Evolutionary conservation across 345 rosid species (phyloP).

Genomic region (Populus alba): DNA sequence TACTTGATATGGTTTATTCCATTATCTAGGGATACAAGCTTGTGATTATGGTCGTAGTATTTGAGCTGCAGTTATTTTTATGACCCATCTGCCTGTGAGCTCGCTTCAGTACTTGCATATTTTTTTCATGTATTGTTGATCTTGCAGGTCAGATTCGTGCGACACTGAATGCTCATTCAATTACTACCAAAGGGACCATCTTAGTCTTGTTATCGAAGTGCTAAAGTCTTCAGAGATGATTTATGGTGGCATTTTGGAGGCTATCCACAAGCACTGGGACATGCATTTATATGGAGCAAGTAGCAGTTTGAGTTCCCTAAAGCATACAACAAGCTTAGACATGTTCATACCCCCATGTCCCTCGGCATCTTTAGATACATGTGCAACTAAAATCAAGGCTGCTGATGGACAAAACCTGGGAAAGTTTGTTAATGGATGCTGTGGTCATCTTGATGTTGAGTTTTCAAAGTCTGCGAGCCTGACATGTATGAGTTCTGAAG

Average conservation of each 20-base stretch:
- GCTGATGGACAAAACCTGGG: constrained; percentile 37
- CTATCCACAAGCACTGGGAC: constrained; percentile 65
- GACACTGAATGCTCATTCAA: constrained; percentile 42
- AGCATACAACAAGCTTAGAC: constrained; percentile 29
- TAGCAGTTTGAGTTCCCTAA: constrained; percentile 37
- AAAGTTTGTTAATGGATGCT: constrained; percentile 34
- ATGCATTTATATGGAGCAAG: constrained; percentile 35
- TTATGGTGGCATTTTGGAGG: constrained; percentile 52
- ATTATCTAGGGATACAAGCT: neutral
- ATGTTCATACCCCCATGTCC: constrained; percentile 9
- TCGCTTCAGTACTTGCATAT: constrained; percentile 11
- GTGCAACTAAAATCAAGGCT: constrained; percentile 25
- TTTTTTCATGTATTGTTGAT: constrained; percentile 13
- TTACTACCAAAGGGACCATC: constrained; percentile 64
- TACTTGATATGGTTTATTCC: neutral
- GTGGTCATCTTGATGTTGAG: constrained; percentile 32
- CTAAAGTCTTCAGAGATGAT: constrained; percentile 53
- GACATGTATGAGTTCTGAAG: constrained; percentile 48
- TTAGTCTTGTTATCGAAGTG: constrained; percentile 53
- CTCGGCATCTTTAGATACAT: constrained; percentile 27
- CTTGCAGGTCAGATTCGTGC: constrained; percentile 74
- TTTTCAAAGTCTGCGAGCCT: constrained; percentile 27
- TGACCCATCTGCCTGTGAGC: neutral
- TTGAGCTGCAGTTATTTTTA: neutral
- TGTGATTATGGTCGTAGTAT: neutral